These are phyloP conservation scores for Panus rudis DNA, from an alignment of 768 basidiomycete genomes.

Conservation along the genomic window DNA sequence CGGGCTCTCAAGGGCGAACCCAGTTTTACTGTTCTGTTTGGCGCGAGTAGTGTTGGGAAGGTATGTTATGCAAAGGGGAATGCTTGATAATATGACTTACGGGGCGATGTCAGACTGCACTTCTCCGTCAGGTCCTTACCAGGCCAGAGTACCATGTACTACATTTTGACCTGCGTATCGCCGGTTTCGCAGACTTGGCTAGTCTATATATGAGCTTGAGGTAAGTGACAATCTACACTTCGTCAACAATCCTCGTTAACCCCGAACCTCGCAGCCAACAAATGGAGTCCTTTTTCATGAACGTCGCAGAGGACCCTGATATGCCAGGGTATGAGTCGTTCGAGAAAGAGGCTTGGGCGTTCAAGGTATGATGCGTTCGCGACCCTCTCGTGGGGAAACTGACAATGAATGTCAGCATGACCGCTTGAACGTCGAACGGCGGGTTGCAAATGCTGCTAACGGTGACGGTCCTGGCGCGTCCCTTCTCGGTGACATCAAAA, in stretches of 20 bases:
- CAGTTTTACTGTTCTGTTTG: slow-evolving; percentile 74
- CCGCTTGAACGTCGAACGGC: slow-evolving; percentile 63
- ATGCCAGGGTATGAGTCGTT: slow-evolving; percentile 63
- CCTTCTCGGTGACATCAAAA: slow-evolving; percentile 41
- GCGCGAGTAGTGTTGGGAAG: slow-evolving; percentile 79
- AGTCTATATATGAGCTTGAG: slow-evolving; percentile 69
- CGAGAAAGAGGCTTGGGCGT: slow-evolving; percentile 67
- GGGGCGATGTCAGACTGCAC: slow-evolving; percentile 47
- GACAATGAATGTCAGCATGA: slow-evolving; percentile 46
- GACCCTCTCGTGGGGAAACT: slow-evolving; percentile 2
- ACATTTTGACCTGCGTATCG: slow-evolving; percentile 77
- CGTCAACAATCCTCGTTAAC: background rate
- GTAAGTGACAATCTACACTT: slow-evolving; percentile 7
- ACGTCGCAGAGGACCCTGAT: slow-evolving; percentile 38
- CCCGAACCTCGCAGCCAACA: slow-evolving; percentile 43
- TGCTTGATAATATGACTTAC: background rate
- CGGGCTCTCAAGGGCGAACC: slow-evolving; percentile 63
- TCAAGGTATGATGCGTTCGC: slow-evolving; percentile 49
- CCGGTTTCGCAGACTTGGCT: slow-evolving; percentile 74
- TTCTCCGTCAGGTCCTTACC: slow-evolving; percentile 72
- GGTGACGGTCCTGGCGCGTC: slow-evolving; percentile 21
- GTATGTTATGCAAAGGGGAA: slow-evolving; percentile 31
- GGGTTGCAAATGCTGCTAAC: slow-evolving; percentile 39
- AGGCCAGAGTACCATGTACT: slow-evolving; percentile 67
- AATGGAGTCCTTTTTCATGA: slow-evolving; percentile 76